Conservation (phyloP, 768 basidiomycete species). For the Rhizopogon vesiculosus region DNA sequence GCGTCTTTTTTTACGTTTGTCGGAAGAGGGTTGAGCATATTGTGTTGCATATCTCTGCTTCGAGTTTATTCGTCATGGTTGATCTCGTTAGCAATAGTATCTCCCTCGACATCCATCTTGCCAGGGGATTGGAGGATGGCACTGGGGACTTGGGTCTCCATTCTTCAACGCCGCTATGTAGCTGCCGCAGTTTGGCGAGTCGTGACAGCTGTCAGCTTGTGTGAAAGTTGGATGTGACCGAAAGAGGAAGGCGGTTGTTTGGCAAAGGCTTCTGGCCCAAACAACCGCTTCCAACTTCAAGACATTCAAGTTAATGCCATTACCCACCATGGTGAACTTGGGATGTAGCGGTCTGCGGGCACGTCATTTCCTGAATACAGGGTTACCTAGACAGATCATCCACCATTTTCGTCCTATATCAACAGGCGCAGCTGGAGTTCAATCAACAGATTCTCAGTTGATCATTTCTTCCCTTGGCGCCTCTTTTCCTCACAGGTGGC, state of each 20-base stretch:
- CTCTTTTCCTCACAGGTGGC: slow-evolving; percentile 65
- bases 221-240: background rate
- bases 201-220: too few species aligned
- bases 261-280: slow-evolving; percentile 26
- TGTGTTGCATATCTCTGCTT: too few species aligned
- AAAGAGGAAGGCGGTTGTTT: slow-evolving; percentile 18
- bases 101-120: too few species aligned
- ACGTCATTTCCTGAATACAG: background rate
- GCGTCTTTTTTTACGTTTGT: too few species aligned
- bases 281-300: slow-evolving; percentile 10
- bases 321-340: background rate
- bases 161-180: too few species aligned
- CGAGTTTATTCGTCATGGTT: too few species aligned
- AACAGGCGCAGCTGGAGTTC: background rate
- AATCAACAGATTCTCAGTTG: slow-evolving; percentile 1
- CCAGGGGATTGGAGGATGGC: too few species aligned
- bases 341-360: background rate
- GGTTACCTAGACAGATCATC: background rate
- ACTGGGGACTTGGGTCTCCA: too few species aligned
- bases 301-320: too few species aligned
- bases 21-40: too few species aligned
- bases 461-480: slow-evolving; percentile 29
- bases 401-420: background rate
- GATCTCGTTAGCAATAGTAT: too few species aligned
- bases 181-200: too few species aligned